Base-by-base conservation (phyloP, 116 monocot genomes). In the Cymodocea nodosa region DNA sequence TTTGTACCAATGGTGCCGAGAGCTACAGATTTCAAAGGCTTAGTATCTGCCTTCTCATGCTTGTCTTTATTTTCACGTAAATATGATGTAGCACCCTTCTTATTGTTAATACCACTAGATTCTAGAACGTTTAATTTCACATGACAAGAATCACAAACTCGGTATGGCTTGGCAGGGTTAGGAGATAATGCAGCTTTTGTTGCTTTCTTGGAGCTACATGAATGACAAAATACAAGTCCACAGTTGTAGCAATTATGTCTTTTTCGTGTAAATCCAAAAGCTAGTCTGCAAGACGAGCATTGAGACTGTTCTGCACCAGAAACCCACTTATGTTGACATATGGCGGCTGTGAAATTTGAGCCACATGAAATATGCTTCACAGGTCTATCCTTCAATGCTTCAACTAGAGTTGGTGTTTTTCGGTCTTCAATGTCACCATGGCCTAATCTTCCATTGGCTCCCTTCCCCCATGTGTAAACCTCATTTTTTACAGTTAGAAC, bases 221-320 rank as follows among this genome's bases (percentile, higher is more conserved):
- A 81, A 73, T 93, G 84, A 55, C 88, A 93, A 64, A 79, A 81
- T 37, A 85, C 85, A 72, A 93, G 83, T 35, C 85, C 87, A 74
- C 93, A 93, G 65, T 93, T 85, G 65, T 93, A 87, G 76, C 93
- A 93, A 60, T 85, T 83, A 71, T 85, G 93, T 63, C 76, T 85
- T 79, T 88, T 88, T 54, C 93, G 78, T 57, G 93, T 93, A 74
- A 93, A 93, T 25, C 93, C 93, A 88, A 93, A 93, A 55, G 85
- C 65, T 63, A 88, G 81, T 71, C 85, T 70, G 57, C 93, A 93
- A 37, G 81, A 73, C 8, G 85, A 82, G 63, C 93, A 93, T 50
- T 87, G 93, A 71, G 83, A 81, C 58, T 87, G 88, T 54, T 93
- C 93, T 16, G 80, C 74, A 77, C 83, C 85, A 14, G 79, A 81